Evolutionary conservation across 2,329 filamentous ascomycete species (phyloP).

Genomic region (Botrytis elliptica): DNA sequence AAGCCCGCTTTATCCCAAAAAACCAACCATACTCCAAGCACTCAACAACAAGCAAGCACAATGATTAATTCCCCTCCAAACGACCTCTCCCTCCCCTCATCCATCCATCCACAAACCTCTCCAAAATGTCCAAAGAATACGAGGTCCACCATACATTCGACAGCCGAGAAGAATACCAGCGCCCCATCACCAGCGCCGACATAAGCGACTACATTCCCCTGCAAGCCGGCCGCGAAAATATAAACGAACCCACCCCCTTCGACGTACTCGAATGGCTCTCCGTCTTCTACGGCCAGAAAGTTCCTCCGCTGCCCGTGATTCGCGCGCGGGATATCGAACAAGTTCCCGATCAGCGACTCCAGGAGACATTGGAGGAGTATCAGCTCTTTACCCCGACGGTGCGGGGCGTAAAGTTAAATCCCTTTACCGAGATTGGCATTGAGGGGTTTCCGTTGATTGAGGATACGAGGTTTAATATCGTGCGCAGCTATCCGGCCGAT

Average conservation of each 20-base stretch:
- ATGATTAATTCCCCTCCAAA: background rate
- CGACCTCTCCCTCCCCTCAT: background rate
- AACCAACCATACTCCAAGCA: background rate
- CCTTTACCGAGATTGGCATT: background rate
- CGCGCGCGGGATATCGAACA: background rate
- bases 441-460: background rate
- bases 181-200: background rate
- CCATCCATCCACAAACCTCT: background rate
- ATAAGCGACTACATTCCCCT: constrained; percentile 3
- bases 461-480: background rate
- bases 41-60: background rate
- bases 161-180: rapidly evolving
- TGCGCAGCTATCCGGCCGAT: background rate
- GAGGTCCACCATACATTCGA: background rate
- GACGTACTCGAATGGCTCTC: background rate
- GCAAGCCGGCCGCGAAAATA: background rate
- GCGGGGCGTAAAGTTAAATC: background rate
- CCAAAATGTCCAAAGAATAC: background rate
- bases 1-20: background rate
- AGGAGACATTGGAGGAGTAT: background rate
- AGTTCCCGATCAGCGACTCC: background rate
- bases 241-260: background rate
- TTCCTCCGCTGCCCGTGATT: background rate
- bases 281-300: background rate
- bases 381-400: background rate